A percentile compares a stretch with the other conserved stretches of the same genome.
phyloP scores from a whole-genome alignment of 2,329 filamentous ascomycete species.

The Dothideomycetes sp. region DNA sequence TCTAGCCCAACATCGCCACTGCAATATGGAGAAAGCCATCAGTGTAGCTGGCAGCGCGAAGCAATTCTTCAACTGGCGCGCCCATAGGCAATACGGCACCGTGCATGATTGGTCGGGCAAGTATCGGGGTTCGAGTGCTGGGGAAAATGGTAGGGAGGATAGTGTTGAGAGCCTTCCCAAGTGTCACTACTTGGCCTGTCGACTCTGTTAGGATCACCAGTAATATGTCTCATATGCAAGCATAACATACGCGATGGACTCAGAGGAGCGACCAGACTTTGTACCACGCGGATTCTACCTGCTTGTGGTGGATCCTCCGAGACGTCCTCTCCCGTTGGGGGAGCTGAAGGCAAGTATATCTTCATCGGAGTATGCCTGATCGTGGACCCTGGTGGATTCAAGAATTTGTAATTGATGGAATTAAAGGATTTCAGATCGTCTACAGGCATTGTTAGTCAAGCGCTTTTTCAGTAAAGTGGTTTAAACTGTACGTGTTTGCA shows the following conservation, averaged over 20 bases:
- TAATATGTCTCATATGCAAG: too few relatives aligned
- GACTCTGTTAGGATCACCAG: conserved; percentile 1
- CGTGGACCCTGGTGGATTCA: conserved; percentile 59
- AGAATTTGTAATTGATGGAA: conserved; percentile 63
- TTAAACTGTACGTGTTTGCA: conserved; percentile 53
- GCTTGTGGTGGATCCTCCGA: conserved; percentile 23
- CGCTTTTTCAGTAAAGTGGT: not conserved
- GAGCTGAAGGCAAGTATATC: conserved; percentile 61
- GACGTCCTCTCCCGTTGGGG: conserved; percentile 25
- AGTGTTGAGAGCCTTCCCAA: conserved; percentile 67
- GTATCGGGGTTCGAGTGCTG: conserved; percentile 68
- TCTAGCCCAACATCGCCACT: conserved; percentile 56
- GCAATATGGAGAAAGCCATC: conserved; percentile 88
- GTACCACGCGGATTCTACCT: conserved; percentile 45
- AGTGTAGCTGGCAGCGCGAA: conserved; percentile 72
- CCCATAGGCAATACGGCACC: conserved; percentile 72
- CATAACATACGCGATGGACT: conserved; percentile 24
- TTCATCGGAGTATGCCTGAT: conserved; percentile 79
- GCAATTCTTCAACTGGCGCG: conserved; percentile 71
- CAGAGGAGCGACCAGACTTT: conserved; percentile 55
- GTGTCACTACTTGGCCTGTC: conserved; percentile 47
- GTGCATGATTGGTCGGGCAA: conserved; percentile 78
- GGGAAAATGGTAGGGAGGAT: conserved; percentile 78
- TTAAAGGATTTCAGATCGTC: conserved; percentile 65
- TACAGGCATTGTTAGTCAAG: conserved; percentile 19